Evolutionary conservation across 306 rosid genomes (phyloP), one percentile per base, ranked within the genome.

Genomic region (Ziziphus jujuba): DNA sequence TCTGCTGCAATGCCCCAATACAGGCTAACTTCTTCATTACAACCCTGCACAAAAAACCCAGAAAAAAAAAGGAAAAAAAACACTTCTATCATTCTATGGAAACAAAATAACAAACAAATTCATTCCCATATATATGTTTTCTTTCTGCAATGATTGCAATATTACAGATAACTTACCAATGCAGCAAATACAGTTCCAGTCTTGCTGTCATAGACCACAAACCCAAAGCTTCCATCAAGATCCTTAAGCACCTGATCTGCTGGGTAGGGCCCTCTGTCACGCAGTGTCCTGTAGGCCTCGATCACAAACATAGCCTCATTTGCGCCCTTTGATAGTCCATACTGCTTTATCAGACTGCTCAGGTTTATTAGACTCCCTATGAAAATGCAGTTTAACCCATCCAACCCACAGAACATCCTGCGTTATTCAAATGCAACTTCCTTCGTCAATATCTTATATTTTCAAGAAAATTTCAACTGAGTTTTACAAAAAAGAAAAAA

Each of bases 211-310:
- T 76, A 86, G 67, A 93, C 76, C 17, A 93, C 82, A 74, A 93
- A 93, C 51, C 86, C 97, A 74, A 90, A 93, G 63, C 70, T 79
- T 7, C 99, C 99, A 15, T 93, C 99, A 19, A 93, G 86, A 21
- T 88, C 92, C 53, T 85, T 86, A 17, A 93, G 87, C 69, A 93
- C 99, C 70, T 93, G 97, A 79, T 93, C 95, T 9, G 99, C 99
- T 0, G 97, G 99, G 77, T 93, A 93, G 0, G 96, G 99, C 23
- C 91, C 93, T 11, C 99, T 76, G 40, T 93, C 99, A 0, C 99
- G 84, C 22, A 93, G 95, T 12, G 99, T 93, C 78, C 88, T 69
- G 23, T 90, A 93, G 28, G 96, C 96, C 79, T 90, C 87, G 5
- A 60, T 87, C 69, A 93, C 83, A 34, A 90, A 79, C 82, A 90